Base-by-base conservation (phyloP, 1,284 basidiomycete species). In the Coniferiporia weirii region DNA sequence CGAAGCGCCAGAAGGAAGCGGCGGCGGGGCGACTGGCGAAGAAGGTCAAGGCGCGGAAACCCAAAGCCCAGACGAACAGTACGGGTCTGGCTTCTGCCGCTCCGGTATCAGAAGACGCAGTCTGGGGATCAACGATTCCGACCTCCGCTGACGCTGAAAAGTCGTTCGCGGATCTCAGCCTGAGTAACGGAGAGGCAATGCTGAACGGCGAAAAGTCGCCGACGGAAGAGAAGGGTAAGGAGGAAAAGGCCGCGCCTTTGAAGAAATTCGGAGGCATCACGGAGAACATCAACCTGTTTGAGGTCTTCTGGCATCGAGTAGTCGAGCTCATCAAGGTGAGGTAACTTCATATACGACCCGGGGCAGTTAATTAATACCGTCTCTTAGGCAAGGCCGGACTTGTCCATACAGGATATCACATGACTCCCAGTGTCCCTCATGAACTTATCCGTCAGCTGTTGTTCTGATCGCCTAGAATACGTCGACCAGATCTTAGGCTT, bases 271-370 rank as follows among this genome's bases (percentile, higher is more conserved):
- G 95, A 69, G 95, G 95, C 32, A 87, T 98, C 52, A 95, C 95
- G 5, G 90, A 94, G 71, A 82, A 96, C 65, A 94, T 95, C 36
- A 89, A 87, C 67, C 73, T 98, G 56, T 98, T 98, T 64, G 95
- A 98, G 71, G 93, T 98, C 10, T 98, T 98, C 73, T 98, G 95
- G 95, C 87, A 92, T 64, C 95, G 97, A 71, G 91, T 98, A n/a
- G 94, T 97, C 7, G 89, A 95, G 69, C 82, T 98, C 38, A 95
- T 98, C 77, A 95, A 95, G 82, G 93, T 91, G 59, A 20, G 74
- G 68, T 12, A 15, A n/a, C 22, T 27, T 27, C 27, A n/a, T 15
- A 8, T 38, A 9, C 17, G 13, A 8, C 36, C 12, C 36, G 12
- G 12, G 36, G 34, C n/a, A n/a, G n/a, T n/a, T n/a, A n/a, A n/a